These are phyloP conservation scores for Sphaerulina vaccinii DNA, from an alignment of 2,329 filamentous ascomycete genomes.

Conservation along the genomic window DNA sequence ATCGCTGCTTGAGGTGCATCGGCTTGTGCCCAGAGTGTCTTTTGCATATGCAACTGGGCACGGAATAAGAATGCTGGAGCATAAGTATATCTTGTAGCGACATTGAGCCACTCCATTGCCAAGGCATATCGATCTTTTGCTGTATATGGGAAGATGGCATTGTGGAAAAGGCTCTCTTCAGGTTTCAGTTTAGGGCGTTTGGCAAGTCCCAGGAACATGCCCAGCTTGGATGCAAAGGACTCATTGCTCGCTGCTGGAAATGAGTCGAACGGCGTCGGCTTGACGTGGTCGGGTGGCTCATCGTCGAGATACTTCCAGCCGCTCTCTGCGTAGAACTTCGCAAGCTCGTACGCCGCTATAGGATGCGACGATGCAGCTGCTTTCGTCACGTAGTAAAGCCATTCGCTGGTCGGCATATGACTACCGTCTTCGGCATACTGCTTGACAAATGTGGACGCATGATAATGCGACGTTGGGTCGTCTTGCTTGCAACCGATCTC, in stretches of 20 bases:
- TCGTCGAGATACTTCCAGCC: constrained; percentile 37
- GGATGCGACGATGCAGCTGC: constrained; percentile 44
- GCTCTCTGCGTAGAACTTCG: constrained; percentile 40
- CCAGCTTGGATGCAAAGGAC: background rate
- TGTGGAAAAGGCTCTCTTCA: constrained; percentile 29
- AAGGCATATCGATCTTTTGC: constrained; percentile 28
- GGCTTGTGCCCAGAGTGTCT: constrained; percentile 28
- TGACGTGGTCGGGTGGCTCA: constrained; percentile 35
- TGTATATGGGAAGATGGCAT: constrained; percentile 30
- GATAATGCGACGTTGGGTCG: constrained; percentile 45
- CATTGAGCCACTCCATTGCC: constrained; percentile 32
- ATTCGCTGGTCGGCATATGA: constrained; percentile 35
- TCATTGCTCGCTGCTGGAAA: constrained; percentile 23
- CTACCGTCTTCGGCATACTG: constrained; percentile 25
- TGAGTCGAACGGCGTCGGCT: constrained; percentile 37
- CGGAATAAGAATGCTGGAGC: constrained; percentile 31
- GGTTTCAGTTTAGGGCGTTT: constrained; percentile 6
- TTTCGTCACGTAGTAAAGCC: constrained; percentile 48
- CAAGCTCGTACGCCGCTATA: constrained; percentile 41
- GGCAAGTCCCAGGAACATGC: constrained; percentile 10
- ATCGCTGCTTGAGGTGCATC: constrained; percentile 28
- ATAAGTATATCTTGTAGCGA: constrained; percentile 25
- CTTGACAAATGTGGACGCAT: constrained; percentile 30
- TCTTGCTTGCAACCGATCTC: constrained; percentile 41
- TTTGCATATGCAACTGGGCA: constrained; percentile 29